Base-by-base conservation (phyloP, 441 rosid species). In the Melastoma candidum region DNA sequence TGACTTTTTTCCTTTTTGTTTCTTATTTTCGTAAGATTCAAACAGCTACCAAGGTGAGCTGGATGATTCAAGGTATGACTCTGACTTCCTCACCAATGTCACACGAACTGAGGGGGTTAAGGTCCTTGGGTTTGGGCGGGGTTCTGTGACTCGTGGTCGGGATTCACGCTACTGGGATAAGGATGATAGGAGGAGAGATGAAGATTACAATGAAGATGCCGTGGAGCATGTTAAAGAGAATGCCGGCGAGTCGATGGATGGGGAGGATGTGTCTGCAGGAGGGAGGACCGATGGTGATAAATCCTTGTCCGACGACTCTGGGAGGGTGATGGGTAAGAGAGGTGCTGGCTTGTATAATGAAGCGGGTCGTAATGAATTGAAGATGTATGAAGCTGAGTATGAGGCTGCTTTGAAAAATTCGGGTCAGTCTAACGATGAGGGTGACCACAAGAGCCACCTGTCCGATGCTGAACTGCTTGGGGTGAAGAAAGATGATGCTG, bases 101-200 rank as follows among this genome's bases (percentile, higher is more conserved):
- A 82, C 95, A 22, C 70, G 87, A 47, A 72, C 68, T 0, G 81
- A 76, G 11, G 59, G 71, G 4, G 56, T 49, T 32, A 82, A 71
- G 62, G 81, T 85, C 50, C 77, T 83, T 59, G 75, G 71, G 52
- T 92, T 83, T 73, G 98, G 98, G 58, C 70, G 62, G 9, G 87
- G 89, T 41, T 80, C 92, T 0, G 83, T 68, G 12, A 50, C 67
- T 11, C 87, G 81, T 56, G 97, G 90, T 44, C 68, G 89, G 17
- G 98, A 92, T 75, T 92, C 97, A 10, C 78, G 90, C 69, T 77
- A 78, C 70, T 92, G 95, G 95, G 97, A 93, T 70, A 79, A 61
- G 73, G 98, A 93, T 72, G 98, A 88, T 65, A 79, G 98, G 78
- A 84, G 97, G 69, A 74, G 98, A 58, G 97, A 92, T 71, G 78